A percentile compares a stretch with the other conserved stretches of the same genome.
Evolutionary conservation across 2,329 filamentous ascomycete genomes (phyloP).

Genomic region (Colletotrichum truncatum): DNA sequence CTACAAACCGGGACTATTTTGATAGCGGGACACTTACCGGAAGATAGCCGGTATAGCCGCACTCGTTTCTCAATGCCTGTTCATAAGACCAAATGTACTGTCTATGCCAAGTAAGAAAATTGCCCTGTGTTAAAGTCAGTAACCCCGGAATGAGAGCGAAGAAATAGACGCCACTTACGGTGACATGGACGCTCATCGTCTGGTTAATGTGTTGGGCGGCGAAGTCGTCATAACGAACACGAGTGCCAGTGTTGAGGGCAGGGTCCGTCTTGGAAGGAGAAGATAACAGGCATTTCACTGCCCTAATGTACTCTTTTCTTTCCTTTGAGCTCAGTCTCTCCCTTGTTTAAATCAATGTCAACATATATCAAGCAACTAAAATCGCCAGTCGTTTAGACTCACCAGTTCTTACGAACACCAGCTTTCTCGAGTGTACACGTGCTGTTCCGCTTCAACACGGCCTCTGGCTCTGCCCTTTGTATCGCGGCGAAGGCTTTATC

Average conservation of each 20-base stretch:
- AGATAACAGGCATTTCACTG: slow-evolving; percentile 20
- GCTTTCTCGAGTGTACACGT: background rate
- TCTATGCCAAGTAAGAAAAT: slow-evolving; percentile 30
- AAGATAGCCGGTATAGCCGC: slow-evolving; percentile 30
- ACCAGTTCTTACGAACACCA: slow-evolving; percentile 2
- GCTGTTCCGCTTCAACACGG: background rate
- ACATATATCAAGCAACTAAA: too few relatives aligned
- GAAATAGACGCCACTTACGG: background rate
- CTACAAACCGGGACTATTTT: accelerated
- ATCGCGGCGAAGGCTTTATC: background rate
- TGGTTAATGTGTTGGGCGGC: slow-evolving; percentile 29
- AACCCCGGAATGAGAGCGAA: background rate
- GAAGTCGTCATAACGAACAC: slow-evolving; percentile 30
- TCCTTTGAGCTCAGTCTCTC: background rate
- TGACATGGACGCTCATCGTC: slow-evolving; percentile 20
- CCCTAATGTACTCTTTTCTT: slow-evolving; percentile 24
- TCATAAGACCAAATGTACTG: slow-evolving; percentile 27
- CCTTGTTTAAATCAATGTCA: too few relatives aligned
- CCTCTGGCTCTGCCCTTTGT: background rate
- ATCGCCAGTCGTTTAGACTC: too few relatives aligned
- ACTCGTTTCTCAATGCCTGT: slow-evolving; percentile 26
- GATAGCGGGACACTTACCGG: slow-evolving; percentile 4
- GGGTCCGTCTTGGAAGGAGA: background rate
- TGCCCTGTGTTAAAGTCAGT: background rate
- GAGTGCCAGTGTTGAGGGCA: slow-evolving; percentile 7